Percentiles rank a stretch among this genome's conserved stretches.
These are phyloP conservation scores for Hericium rajendrae DNA, from an alignment of 768 basidiomycete species.

Conservation along the genomic window DNA sequence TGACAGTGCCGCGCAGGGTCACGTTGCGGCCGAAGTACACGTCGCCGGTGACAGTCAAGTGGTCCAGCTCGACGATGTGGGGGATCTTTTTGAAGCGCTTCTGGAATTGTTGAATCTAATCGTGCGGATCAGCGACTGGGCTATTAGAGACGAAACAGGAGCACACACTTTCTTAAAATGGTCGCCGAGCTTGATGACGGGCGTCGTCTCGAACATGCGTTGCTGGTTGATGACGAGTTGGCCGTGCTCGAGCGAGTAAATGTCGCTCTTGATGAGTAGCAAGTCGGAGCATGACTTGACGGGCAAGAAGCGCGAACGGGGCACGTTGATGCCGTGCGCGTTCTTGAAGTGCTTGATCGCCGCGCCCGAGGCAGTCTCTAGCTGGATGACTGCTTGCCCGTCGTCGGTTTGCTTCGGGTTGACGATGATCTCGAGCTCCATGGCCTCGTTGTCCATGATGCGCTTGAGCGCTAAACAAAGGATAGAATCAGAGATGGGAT, in stretches of 20 bases:
- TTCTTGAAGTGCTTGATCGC: constrained; percentile 91
- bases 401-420: constrained; percentile 84
- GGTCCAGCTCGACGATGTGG: constrained; percentile 83
- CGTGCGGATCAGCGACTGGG: background rate
- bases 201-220: constrained; percentile 78
- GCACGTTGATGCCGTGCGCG: constrained; percentile 91
- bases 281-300: constrained; percentile 85
- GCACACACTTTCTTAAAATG: constrained; percentile 84
- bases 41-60: constrained; percentile 88
- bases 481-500: background rate
- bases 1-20: constrained; percentile 83
- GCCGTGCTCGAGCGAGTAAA: constrained; percentile 86
- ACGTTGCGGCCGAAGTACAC: constrained; percentile 85
- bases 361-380: constrained; percentile 66
- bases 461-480: constrained; percentile 65
- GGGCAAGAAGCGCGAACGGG: constrained; percentile 88
- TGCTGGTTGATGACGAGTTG: constrained; percentile 76
- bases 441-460: constrained; percentile 75
- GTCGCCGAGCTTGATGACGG: constrained; percentile 95
- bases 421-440: constrained; percentile 93
- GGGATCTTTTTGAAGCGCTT: constrained; percentile 95
- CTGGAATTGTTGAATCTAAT: constrained; percentile 80
- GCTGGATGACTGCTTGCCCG: constrained; percentile 72
- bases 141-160: background rate
- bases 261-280: constrained; percentile 83